Conservation (phyloP, 2,329 filamentous ascomycete genomes). For the Aureobasidium pullulans region DNA sequence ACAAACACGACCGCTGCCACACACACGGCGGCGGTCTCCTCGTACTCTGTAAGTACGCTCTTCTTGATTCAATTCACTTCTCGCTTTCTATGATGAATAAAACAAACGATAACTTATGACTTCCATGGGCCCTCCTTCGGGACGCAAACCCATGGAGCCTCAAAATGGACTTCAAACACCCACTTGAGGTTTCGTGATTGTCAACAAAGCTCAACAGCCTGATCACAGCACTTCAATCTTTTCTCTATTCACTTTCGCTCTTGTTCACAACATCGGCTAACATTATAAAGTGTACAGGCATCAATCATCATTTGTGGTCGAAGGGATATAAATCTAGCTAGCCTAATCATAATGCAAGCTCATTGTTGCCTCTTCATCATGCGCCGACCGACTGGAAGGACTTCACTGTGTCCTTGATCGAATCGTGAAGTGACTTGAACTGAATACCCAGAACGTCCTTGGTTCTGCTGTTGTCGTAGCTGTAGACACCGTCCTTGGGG, state of each 20-base stretch:
- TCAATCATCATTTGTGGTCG: background rate
- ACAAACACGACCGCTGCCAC: background rate
- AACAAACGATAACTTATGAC: slow-evolving; percentile 12
- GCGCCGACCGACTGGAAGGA: slow-evolving; percentile 51
- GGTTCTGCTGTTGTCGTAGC: slow-evolving; percentile 49
- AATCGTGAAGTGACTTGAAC: slow-evolving; percentile 52
- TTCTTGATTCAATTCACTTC: background rate
- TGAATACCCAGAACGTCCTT: slow-evolving; percentile 52
- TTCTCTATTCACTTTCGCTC: background rate
- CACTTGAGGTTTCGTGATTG: slow-evolving; percentile 22
- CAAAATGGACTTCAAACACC: slow-evolving; percentile 25
- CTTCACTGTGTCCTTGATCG: slow-evolving; percentile 55
- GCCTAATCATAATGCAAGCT: slow-evolving; percentile 3
- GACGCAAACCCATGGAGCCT: slow-evolving; percentile 10
- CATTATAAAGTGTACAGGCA: background rate
- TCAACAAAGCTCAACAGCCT: slow-evolving; percentile 50
- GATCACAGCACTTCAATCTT: slow-evolving; percentile 25
- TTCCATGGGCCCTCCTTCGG: slow-evolving; percentile 2
- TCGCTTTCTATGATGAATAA: slow-evolving; percentile 6
- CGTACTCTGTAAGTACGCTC: slow-evolving; percentile 2
- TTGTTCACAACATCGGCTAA: background rate
- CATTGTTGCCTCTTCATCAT: slow-evolving; percentile 21
- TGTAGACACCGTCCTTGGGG: slow-evolving; percentile 44
- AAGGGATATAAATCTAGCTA: slow-evolving; percentile 1
- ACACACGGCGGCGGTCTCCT: background rate